Evolutionary conservation across 73 alveolate species (phyloP).

Genomic region (Paramecium sexaurelia): DNA sequence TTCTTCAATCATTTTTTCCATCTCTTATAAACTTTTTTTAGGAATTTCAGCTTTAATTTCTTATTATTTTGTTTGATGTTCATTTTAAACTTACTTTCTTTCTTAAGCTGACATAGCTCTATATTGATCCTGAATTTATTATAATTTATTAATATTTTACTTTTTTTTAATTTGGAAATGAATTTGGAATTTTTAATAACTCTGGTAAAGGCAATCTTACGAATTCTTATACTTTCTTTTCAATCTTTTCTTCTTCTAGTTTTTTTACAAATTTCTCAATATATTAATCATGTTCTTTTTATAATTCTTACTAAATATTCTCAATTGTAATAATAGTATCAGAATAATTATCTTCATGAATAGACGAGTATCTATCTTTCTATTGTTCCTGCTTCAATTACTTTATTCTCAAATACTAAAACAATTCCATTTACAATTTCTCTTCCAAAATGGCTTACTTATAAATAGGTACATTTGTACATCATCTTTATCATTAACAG

Average conservation of each 20-base stretch:
- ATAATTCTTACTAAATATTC: background rate
- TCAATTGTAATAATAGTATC: background rate
- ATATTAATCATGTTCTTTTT: background rate
- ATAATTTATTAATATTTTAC: background rate
- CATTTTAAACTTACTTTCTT: background rate
- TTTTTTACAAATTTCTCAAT: background rate
- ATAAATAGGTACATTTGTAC: background rate
- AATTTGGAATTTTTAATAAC: background rate
- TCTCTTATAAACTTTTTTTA: background rate
- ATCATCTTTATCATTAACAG: conserved; percentile 2
- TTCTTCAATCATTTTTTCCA: background rate
- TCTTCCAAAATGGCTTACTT: background rate
- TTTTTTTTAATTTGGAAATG: background rate
- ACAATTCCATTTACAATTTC: background rate
- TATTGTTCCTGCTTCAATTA: background rate
- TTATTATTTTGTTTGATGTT: background rate
- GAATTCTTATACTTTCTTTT: background rate
- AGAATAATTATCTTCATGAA: background rate
- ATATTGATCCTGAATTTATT: background rate
- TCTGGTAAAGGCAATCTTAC: background rate
- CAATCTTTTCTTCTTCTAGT: background rate
- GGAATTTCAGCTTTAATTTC: background rate
- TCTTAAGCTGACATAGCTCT: background rate
- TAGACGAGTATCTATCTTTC: background rate
- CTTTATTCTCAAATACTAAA: background rate